phyloP scores from a whole-genome alignment of 805 yeast species.

The Monosporozyma aerobia region DNA sequence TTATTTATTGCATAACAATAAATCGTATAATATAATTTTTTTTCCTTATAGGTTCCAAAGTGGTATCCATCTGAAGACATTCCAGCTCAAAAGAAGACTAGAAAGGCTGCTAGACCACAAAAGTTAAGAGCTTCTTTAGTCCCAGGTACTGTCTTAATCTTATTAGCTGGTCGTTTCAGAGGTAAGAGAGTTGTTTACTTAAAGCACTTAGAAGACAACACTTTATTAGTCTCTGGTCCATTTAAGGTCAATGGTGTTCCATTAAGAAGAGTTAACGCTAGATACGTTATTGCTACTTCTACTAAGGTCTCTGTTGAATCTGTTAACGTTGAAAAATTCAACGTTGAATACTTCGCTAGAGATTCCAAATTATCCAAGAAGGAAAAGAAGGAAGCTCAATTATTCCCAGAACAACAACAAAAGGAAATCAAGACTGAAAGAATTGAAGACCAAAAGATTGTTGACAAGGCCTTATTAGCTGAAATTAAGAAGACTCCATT shows the following conservation, averaged over 20 bases:
- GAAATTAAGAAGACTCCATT: slow-evolving; percentile 95
- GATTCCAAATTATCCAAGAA: slow-evolving; percentile 68
- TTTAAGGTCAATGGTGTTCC: slow-evolving; percentile 99
- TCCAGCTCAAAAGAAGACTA: slow-evolving; percentile 74
- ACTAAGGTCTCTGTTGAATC: slow-evolving; percentile 72
- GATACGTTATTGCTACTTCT: slow-evolving; percentile 97
- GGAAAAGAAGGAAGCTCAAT: slow-evolving; percentile 80
- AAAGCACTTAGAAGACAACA: slow-evolving; percentile 94
- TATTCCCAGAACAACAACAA: slow-evolving; percentile 69
- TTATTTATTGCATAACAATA: slow-evolving; percentile 1
- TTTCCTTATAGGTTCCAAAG: slow-evolving; percentile 52
- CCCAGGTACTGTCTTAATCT: slow-evolving; percentile 94
- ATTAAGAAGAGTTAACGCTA: slow-evolving; percentile 95
- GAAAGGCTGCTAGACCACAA: slow-evolving; percentile 87
- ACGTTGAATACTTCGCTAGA: slow-evolving; percentile 89
- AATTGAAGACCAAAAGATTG: slow-evolving; percentile 89
- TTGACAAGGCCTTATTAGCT: slow-evolving; percentile 82
- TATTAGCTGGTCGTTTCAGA: slow-evolving; percentile 98
- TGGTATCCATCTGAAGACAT: slow-evolving; percentile 90
- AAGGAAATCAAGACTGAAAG: slow-evolving; percentile 88
- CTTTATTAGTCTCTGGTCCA: slow-evolving; percentile 93
- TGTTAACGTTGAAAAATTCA: slow-evolving; percentile 81
- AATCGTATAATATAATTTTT: neutral
- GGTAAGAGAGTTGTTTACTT: slow-evolving; percentile 98
- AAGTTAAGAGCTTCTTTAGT: slow-evolving; percentile 89